These are phyloP conservation scores for Pythium plurisporium DNA, from an alignment of 352 stramenopile genomes.

Conservation along the genomic window DNA sequence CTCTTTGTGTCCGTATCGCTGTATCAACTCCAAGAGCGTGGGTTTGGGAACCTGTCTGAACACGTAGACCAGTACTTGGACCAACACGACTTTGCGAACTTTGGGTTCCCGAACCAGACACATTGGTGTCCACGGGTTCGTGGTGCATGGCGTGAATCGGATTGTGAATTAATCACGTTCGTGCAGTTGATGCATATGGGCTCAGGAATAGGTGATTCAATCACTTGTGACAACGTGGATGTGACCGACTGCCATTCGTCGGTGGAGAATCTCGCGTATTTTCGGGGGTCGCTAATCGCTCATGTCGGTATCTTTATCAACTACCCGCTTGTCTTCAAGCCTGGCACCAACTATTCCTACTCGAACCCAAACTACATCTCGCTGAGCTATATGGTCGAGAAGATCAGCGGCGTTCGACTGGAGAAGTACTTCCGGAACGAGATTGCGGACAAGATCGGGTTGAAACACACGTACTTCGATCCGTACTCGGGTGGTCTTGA, in stretches of 20 bases:
- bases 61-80: conserved; percentile 36
- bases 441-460: conserved; percentile 30
- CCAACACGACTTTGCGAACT: conserved; percentile 36
- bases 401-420: conserved; percentile 36
- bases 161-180: conserved; percentile 54
- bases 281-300: conserved; percentile 25
- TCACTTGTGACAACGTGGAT: conserved; percentile 27
- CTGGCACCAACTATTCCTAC: conserved; percentile 47
- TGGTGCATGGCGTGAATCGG: not conserved
- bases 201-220: conserved; percentile 34
- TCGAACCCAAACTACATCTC: conserved; percentile 52
- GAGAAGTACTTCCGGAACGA: conserved; percentile 37
- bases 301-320: conserved; percentile 50
- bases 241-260: conserved; percentile 1
- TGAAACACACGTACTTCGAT: conserved; percentile 50
- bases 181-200: conserved; percentile 56
- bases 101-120: conserved; percentile 45
- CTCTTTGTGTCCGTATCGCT: conserved; percentile 51
- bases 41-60: conserved; percentile 29
- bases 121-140: conserved; percentile 41
- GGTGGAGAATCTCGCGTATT: conserved; percentile 22
- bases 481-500: conserved; percentile 27
- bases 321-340: conserved; percentile 40
- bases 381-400: conserved; percentile 63
- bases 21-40: conserved; percentile 55